Base-by-base conservation (phyloP, 2,329 filamentous ascomycete genomes). In the Dryadomyces quercivorus region DNA sequence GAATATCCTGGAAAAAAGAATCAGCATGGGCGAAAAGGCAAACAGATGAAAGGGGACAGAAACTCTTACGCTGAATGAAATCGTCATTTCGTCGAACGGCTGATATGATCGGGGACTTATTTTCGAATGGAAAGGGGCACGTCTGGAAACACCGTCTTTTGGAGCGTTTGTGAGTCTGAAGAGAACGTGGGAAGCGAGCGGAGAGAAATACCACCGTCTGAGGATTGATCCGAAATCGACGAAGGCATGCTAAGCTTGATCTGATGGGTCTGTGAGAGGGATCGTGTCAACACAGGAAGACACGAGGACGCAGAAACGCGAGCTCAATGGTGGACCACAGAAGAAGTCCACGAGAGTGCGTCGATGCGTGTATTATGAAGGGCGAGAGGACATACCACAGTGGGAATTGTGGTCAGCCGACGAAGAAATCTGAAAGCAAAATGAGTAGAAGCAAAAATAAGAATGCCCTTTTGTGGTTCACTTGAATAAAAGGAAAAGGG, bases 1-100 rank as follows among this genome's bases (percentile, higher is more conserved):
- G 59, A 34, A 62, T 60, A 7, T 61, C 56, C 59, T 61, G 31
- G 15, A 18, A 12, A 18, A 12, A 18, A 44, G 42, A 3, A 36
- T 20, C 15, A 49, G 21, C 16, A 31, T 10, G 34, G 18, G 38
- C 49, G n/a, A 48, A 9, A 20, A 38, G 34, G 38, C 16, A 21
- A 45, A 44, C 22, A 50, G 13, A 16, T 15, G 38, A 13, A n/a
- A 43, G n/a, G 48, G 9, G 13, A 16, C n/a, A 7, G 15, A 10
- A 38, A 22, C 3, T 44, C 46, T 43, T 10, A 50, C 48, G 13
- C 15, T 40, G 18, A 50, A 40, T 5, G 48, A 22, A 7, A 5
- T 31, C 48, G 36, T 22, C 47, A 38, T 49, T 21, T 49, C n/a
- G 8, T 20, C 5, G 20, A 8, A 9, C 31, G 18, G 47, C 6